Conservation (phyloP, 495 filamentous ascomycete genomes). For the Hypomontagnella monticulosa region DNA sequence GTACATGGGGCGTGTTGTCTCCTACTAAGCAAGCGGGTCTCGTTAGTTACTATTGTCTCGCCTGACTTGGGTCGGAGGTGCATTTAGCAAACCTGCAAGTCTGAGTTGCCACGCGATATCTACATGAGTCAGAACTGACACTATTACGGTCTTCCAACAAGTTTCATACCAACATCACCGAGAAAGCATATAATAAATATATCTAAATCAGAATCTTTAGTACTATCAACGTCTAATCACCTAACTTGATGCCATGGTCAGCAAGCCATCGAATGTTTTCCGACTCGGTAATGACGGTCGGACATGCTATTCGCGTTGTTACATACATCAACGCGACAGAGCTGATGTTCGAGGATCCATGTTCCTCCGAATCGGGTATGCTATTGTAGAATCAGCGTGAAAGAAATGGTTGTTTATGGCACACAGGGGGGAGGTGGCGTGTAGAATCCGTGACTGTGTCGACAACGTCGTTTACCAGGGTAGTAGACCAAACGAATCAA, state of each 20-base stretch:
- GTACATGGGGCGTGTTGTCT: too few relatives aligned
- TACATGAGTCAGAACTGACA: conserved; percentile 39
- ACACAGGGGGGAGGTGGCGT: conserved; percentile 13
- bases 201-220: conserved; percentile 40
- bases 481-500: not conserved
- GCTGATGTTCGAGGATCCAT: conserved; percentile 21
- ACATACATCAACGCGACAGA: conserved; percentile 13
- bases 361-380: conserved; percentile 27
- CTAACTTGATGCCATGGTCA: conserved; percentile 28
- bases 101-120: conserved; percentile 18
- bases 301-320: conserved; percentile 14
- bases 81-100: conserved; percentile 5
- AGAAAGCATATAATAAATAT: conserved; percentile 14
- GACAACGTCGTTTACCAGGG: conserved; percentile 35
- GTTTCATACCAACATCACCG: conserved; percentile 36
- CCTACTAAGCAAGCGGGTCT: not conserved
- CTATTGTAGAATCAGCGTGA: conserved; percentile 45
- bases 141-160: conserved; percentile 31
- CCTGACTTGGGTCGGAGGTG: not conserved
- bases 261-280: conserved; percentile 22
- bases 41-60: conserved; percentile 2
- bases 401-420: conserved; percentile 20
- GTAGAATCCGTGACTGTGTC: conserved; percentile 8
- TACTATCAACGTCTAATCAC: conserved; percentile 41
- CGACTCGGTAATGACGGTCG: conserved; percentile 15